A percentile compares a stretch with the other conserved stretches of the same genome.
Conservation (phyloP, 805 yeast genomes). For the Starmerella stigmatis region DNA sequence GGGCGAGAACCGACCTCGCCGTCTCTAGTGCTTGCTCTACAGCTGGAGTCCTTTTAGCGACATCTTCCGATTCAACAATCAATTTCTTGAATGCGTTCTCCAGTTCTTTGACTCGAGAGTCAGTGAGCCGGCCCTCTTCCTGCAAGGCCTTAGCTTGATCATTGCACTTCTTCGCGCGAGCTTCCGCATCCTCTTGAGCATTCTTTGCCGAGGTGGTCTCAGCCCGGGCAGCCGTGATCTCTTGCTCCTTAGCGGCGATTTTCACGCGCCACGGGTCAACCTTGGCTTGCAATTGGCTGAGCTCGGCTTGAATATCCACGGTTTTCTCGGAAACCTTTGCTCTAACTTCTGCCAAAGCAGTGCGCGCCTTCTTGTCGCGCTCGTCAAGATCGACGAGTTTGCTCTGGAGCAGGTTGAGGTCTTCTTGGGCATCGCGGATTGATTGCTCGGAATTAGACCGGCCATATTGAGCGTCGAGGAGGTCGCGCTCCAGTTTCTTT, state of each 20-base stretch:
- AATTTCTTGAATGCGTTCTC: conserved; percentile 18
- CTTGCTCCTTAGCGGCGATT: conserved; percentile 36
- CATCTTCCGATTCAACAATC: not conserved
- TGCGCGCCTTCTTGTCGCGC: conserved; percentile 36
- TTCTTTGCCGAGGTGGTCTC: conserved; percentile 55
- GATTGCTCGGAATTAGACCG: conserved; percentile 29
- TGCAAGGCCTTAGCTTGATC: conserved; percentile 16
- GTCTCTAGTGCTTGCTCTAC: conserved; percentile 42
- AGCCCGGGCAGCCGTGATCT: conserved; percentile 49
- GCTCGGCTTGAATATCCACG: conserved; percentile 50
- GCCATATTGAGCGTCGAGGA: conserved; percentile 36
- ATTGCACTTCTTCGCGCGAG: conserved; percentile 36
- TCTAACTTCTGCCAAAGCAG: conserved; percentile 52
- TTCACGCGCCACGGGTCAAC: conserved; percentile 76
- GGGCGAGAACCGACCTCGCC: conserved; percentile 26
- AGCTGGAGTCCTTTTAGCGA: conserved; percentile 29
- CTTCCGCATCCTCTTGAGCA: conserved; percentile 48
- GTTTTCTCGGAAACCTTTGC: conserved; percentile 64
- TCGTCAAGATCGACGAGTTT: conserved; percentile 38
- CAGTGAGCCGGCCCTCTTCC: conserved; percentile 1
- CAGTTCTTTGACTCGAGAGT: conserved; percentile 34
- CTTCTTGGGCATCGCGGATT: conserved; percentile 35
- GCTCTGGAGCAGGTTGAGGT: conserved; percentile 33
- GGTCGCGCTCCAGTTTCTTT: conserved; percentile 17
- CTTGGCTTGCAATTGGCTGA: conserved; percentile 50